Evolutionary conservation across 2,329 filamentous ascomycete species (phyloP), one percentile per base, ranked within the genome.

Genomic region (Pseudogymnoascus sp.): DNA sequence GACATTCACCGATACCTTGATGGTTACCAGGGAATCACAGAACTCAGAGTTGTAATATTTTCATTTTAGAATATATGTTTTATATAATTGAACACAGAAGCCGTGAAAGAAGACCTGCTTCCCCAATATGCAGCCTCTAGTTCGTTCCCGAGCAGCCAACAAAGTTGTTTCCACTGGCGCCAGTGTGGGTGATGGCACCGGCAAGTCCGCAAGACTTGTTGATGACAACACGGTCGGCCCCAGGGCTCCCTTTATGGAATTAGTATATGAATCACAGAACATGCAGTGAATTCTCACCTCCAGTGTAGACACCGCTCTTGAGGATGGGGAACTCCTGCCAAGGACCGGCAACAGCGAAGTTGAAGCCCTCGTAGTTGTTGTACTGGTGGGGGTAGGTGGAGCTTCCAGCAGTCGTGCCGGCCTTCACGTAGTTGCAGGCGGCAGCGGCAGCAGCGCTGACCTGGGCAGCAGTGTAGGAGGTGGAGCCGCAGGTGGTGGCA

Each of bases 181-280:
- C 88, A 21, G 85, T 88, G 70, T 90, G 88, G 0, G 88, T 90
- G 66, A 90, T 88, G 28, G 82, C 77, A 38, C 86, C 87, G 12
- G 85, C 87, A 49, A 83, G 79, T 63, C 80, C 64, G 68, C 86
- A 82, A 14, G 74, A 65, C 0, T 70, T 77, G 70, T 84, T 87
- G 76, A 90, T 85, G 34, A 88, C 75, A 62, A 89, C 84, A 60
- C 88, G 84, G 71, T 90, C 87, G 16, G 88, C 76, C 38, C 88
- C 87, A 1, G 88, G 88, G 1, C 81, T 82, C 23, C 85, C 84
- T 82, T 59, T 31, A 56, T 36, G 12, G 23, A 38, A 31, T 61
- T 21, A 46, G 36, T 40, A 63, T 18, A 62, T 9, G 14, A 5
- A 12, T 25, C 38, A 70, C 59, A 42, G 37, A 21, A 46, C 38